A percentile compares a stretch with the other conserved stretches of the same genome.
These are phyloP conservation scores for Lasiodiplodia sp. DNA, from an alignment of 2,329 filamentous ascomycete species.

Conservation along the genomic window DNA sequence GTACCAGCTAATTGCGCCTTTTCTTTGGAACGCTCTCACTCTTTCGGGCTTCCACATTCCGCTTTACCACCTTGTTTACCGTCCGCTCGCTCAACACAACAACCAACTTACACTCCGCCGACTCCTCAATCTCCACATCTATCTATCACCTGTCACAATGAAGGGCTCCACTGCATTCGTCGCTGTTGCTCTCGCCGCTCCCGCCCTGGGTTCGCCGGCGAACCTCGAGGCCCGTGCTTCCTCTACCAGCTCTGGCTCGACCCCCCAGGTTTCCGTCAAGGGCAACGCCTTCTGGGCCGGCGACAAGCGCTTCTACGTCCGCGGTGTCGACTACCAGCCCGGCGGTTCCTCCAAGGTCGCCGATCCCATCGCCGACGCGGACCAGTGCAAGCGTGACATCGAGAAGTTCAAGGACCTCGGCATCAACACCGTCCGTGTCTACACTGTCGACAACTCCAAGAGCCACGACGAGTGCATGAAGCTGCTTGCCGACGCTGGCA, in stretches of 20 bases:
- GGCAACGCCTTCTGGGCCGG: constrained; percentile 73
- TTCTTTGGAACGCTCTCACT: constrained; percentile 31
- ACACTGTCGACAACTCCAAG: constrained; percentile 86
- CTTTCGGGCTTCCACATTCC: constrained; percentile 29
- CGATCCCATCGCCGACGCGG: constrained; percentile 78
- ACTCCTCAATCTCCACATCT: constrained; percentile 4
- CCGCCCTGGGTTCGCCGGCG: constrained; percentile 54
- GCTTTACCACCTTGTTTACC: constrained; percentile 8
- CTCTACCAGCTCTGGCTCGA: constrained; percentile 49
- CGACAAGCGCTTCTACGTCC: constrained; percentile 66
- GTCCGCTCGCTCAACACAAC: constrained; percentile 18
- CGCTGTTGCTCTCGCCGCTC: constrained; percentile 54
- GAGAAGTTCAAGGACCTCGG: constrained; percentile 82
- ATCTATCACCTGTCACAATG: constrained; percentile 51
- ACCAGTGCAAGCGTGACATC: constrained; percentile 80
- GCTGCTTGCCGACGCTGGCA: constrained; percentile 79
- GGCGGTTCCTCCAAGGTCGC: constrained; percentile 67
- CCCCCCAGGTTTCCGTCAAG: constrained; percentile 67
- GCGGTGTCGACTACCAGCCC: constrained; percentile 71
- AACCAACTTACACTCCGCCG: neutral
- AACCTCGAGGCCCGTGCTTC: constrained; percentile 41
- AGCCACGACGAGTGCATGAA: constrained; percentile 88
- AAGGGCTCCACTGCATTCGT: constrained; percentile 60
- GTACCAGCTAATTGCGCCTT: constrained; percentile 22
- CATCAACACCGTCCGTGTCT: constrained; percentile 90